Base-by-base conservation (phyloP, 2,329 filamentous ascomycete species). In the Paecilomyces niveus region DNA sequence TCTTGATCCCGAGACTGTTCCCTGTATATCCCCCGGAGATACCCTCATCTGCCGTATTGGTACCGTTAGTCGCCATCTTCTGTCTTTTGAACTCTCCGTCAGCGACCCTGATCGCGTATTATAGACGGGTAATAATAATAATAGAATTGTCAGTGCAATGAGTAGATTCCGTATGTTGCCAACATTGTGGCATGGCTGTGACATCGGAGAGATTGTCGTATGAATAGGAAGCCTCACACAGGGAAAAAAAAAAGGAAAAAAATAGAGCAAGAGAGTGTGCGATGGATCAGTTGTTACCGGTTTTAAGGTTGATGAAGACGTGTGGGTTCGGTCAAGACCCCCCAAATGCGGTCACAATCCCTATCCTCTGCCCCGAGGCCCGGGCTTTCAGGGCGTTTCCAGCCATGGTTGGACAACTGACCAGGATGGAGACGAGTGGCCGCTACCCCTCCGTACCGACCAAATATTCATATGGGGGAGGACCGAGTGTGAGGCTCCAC, bases 1-100 rank as follows among this genome's bases (percentile, higher is more conserved):
- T 75, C 57, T 76, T 68, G 59, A 75, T 65, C 11, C 68, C 71
- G 55, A 76, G 63, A 54, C 70, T 69, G 22, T 67, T 57, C 54
- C 70, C 71, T 18, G 66, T 64, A 57, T 74, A 71, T 39, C 68
- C 69, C 35, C 74, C 74, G 53, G 72, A 73, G 59, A 76, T 69
- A 58, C 73, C 75, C 64, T 74, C 65, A 11, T 67, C 70, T 54
- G 69, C 66, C 50, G 57, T 51, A 54, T 21, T 63, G 54, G 55
- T 58, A 50, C 61, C 62, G 54, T 64, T 60, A 32, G 56, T 53
- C n/a, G 49, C 56, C 52, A 53, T 53, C 18, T 13, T 58, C 18
- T 31, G 33, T n/a, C n/a, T 21, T 13, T 31, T 53, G 51, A 31
- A 15, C 35, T 26, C 51, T 54, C 13, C 15, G 24, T 26, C 29